Conservation (phyloP, 208 protist species). For the Acanthamoeba quina region DNA sequence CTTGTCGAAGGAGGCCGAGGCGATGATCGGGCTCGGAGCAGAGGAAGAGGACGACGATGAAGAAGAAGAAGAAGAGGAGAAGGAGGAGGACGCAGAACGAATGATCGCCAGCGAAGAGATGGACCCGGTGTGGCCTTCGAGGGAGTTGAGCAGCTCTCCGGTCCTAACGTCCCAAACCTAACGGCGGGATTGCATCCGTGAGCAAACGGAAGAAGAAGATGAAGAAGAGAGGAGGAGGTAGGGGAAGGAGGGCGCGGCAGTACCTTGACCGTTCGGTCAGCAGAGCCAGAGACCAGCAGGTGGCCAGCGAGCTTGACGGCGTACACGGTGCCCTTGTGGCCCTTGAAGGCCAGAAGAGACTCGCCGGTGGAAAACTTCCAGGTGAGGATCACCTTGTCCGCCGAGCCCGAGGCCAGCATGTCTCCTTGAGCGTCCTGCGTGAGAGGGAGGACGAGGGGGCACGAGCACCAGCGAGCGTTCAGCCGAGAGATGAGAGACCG, state of each 20-base stretch:
- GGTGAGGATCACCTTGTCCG: slow-evolving; percentile 69
- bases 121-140: slow-evolving; percentile 68
- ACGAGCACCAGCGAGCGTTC: neutral
- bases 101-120: slow-evolving; percentile 53
- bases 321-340: slow-evolving; percentile 71
- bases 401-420: slow-evolving; percentile 72
- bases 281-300: slow-evolving; percentile 66
- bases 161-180: slow-evolving; percentile 67
- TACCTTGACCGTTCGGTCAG: slow-evolving; percentile 69
- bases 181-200: neutral
- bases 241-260: neutral
- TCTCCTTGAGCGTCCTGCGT: slow-evolving; percentile 39
- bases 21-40: neutral
- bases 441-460: too few species aligned
- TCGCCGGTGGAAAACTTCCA: slow-evolving; percentile 73
- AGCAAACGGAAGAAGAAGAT: neutral
- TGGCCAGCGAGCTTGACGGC: slow-evolving; percentile 62
- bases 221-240: neutral
- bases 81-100: neutral
- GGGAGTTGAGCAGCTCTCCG: slow-evolving; percentile 66
- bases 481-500: neutral
- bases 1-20: slow-evolving; percentile 52
- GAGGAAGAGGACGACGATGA: neutral
- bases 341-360: slow-evolving; percentile 51
- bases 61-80: neutral